A percentile compares a stretch with the other conserved stretches of the same genome.
Evolutionary conservation across 129 eudicot genomes (phyloP).

Genomic region (Artemisia argyi): DNA sequence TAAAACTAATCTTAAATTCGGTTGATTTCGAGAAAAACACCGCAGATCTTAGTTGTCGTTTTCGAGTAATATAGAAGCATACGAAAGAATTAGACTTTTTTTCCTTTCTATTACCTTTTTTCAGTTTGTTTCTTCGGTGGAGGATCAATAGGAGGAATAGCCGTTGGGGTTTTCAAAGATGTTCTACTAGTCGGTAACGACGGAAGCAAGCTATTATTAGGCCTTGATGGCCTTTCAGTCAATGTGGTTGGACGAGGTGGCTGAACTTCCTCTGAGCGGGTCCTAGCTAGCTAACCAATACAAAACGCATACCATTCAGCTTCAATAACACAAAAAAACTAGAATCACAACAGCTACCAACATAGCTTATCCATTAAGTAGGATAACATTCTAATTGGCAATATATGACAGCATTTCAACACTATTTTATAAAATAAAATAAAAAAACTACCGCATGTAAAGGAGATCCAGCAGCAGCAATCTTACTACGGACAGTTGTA

Average conservation of each 20-base stretch:
- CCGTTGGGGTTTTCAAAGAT: constrained; percentile 57
- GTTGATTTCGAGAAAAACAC: too few relatives aligned
- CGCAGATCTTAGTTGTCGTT: constrained; percentile 11
- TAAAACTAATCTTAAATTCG: not conserved
- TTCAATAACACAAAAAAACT: not conserved
- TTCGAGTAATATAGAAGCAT: too few relatives aligned
- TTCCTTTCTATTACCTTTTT: constrained; percentile 45
- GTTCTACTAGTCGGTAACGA: constrained; percentile 53
- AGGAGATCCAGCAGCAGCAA: constrained; percentile 56
- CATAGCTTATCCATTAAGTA: not conserved
- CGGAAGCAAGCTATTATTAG: constrained; percentile 41
- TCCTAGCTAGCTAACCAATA: constrained; percentile 51
- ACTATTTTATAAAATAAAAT: too few relatives aligned
- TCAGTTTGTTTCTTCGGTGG: constrained; percentile 55
- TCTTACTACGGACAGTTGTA: constrained; percentile 29
- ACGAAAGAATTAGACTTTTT: not conserved
- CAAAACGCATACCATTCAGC: constrained; percentile 21
- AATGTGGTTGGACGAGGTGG: constrained; percentile 49
- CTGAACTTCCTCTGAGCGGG: constrained; percentile 50
- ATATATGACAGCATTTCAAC: not conserved
- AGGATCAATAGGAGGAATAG: constrained; percentile 83
- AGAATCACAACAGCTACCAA: not conserved
- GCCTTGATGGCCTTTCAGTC: constrained; percentile 61
- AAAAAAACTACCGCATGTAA: constrained; percentile 51
- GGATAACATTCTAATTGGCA: not conserved